Conservation (phyloP, 768 basidiomycete species). For the Chiua virens region DNA sequence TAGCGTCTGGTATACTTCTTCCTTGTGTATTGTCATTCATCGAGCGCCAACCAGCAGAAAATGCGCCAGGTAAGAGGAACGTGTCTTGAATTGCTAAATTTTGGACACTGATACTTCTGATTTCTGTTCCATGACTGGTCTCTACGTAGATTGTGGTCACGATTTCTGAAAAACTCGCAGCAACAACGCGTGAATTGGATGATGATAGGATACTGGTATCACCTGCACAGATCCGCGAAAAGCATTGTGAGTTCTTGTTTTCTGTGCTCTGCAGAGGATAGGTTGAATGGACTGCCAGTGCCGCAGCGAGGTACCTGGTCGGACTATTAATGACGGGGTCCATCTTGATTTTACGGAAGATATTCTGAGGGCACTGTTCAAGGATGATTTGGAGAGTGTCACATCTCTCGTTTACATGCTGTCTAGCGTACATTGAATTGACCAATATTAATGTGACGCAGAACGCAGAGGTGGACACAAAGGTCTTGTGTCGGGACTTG, state of each 20-base stretch:
- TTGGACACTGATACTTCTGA: no score
- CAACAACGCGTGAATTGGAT: conserved; percentile 61
- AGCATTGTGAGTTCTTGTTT: conserved; percentile 45
- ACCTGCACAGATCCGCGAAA: conserved; percentile 77
- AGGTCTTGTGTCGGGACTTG: conserved; percentile 64
- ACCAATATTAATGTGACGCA: conserved; percentile 27
- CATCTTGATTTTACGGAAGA: conserved; percentile 59
- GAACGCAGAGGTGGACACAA: no score
- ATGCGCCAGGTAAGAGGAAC: conserved; percentile 49
- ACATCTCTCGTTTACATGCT: conserved; percentile 2
- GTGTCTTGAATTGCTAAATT: background rate
- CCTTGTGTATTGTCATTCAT: conserved; percentile 84
- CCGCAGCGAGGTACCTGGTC: conserved; percentile 41
- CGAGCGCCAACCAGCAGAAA: conserved; percentile 67
- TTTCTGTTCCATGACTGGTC: no score
- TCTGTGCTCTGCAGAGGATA: no score
- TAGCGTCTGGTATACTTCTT: conserved; percentile 89
- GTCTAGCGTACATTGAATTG: background rate
- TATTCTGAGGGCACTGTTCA: conserved; percentile 49
- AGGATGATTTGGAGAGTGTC: conserved; percentile 55
- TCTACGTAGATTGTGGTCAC: conserved; percentile 74
- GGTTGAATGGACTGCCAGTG: background rate
- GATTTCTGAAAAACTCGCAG: conserved; percentile 60
- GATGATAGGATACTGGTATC: conserved; percentile 74
- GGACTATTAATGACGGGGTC: conserved; percentile 38